These are phyloP conservation scores for Scedosporium apiospermum DNA, from an alignment of 2,329 filamentous ascomycete genomes.

Conservation along the genomic window DNA sequence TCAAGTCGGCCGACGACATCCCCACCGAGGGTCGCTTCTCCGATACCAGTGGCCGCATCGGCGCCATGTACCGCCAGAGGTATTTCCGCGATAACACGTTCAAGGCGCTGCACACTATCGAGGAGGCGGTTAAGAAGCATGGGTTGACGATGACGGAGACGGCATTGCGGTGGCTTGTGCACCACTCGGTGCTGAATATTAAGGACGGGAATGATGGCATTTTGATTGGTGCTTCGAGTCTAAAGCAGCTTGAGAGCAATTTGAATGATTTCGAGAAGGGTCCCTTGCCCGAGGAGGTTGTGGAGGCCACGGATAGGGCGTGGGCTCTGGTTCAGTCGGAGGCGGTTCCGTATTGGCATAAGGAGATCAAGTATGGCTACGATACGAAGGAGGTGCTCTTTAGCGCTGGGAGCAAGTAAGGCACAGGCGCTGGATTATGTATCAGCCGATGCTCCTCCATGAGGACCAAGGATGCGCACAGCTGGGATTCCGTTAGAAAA, in stretches of 20 bases:
- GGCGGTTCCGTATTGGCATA: conserved; percentile 43
- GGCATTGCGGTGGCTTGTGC: conserved; percentile 62
- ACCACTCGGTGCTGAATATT: conserved; percentile 54
- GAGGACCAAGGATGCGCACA: neutral
- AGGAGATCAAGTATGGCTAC: conserved; percentile 57
- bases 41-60: conserved; percentile 39
- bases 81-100: conserved; percentile 63
- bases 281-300: conserved; percentile 66
- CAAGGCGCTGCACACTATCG: conserved; percentile 57
- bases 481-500: too few species aligned
- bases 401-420: conserved; percentile 30
- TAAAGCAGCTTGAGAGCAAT: conserved; percentile 48
- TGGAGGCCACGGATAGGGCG: conserved; percentile 65
- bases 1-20: conserved; percentile 53
- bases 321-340: conserved; percentile 62
- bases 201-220: conserved; percentile 47
- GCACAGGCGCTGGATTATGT: neutral
- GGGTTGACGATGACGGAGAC: conserved; percentile 62
- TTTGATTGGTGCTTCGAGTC: conserved; percentile 49
- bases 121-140: conserved; percentile 58
- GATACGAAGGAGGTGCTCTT: conserved; percentile 54
- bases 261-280: conserved; percentile 54
- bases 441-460: neutral
- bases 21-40: conserved; percentile 64
- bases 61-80: conserved; percentile 50